Base-by-base conservation (phyloP, 345 rosid species). In the Mercurialis annua region DNA sequence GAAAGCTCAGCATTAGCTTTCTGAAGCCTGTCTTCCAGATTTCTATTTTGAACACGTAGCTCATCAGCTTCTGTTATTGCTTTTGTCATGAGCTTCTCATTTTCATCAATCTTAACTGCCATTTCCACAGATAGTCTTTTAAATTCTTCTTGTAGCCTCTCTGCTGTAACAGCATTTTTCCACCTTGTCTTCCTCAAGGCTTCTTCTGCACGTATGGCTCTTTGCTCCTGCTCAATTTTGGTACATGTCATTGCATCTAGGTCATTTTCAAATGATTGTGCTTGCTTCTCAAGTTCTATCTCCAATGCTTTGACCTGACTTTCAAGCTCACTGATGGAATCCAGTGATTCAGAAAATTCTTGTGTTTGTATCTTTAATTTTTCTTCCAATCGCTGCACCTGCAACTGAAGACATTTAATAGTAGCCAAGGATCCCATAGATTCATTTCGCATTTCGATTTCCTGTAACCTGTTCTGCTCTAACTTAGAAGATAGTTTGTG, bases 281-380 rank as follows among this genome's bases (percentile, higher is more conserved):
- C 63, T 56, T 75, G 79, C 51, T 65, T 70, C 64, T 75, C 71
- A 15, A 70, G 62, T 60, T 70, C 79, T 26, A 65, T 65, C 63
- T 66, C 75, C 75, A 70, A 29, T 30, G 31, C 33, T 54, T 66
- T 75, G 63, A 75, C 75, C 44, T 70, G 75, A 42, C 59, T 49
- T 70, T 71, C 64, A 57, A 76, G 79, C 29, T 65, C 79, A 61
- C 61, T 60, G 50, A 76, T 71, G 17, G 57, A 71, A 65, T 80
- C 55, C 76, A 87, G 77, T 62, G 91, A 84, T 74, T 84, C 87
- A 0, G 97, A 89, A 56, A 81, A 83, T 59, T 86, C 90, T 57
- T 78, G 54, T 7, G 87, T 81, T 75, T 87, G 96, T 66, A 75
- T 84, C 84, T 82, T 84, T 59, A 94, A 9, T 66, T 81, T 85